Evolutionary conservation across 768 basidiomycete genomes (phyloP).

Genomic region (Wakefieldia striispora): DNA sequence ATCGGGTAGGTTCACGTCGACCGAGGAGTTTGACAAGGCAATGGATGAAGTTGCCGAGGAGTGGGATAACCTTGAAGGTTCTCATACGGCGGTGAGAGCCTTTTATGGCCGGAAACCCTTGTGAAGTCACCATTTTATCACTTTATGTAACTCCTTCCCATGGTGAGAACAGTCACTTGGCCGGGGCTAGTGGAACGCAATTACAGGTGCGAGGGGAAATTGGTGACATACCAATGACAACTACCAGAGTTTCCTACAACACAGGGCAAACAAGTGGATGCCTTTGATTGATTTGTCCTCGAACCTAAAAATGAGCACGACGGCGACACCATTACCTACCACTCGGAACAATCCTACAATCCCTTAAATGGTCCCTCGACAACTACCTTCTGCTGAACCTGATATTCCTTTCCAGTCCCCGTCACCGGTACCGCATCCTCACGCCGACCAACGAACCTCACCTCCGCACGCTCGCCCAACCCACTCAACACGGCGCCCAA

Average conservation of each 20-base stretch:
- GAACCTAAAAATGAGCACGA: too few species aligned
- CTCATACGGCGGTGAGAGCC: constrained; percentile 2
- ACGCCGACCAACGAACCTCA: constrained; percentile 64
- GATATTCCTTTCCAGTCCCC: constrained; percentile 70
- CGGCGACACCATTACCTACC: background rate
- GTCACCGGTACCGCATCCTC: constrained; percentile 77
- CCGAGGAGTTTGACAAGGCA: constrained; percentile 19
- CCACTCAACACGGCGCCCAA: constrained; percentile 49
- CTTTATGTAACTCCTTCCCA: too few species aligned
- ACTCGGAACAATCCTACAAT: constrained; percentile 22
- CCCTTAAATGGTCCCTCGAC: constrained; percentile 57
- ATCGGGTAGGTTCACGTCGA: constrained; percentile 12
- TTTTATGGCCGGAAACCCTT: constrained; percentile 17
- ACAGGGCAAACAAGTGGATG: too few species aligned
- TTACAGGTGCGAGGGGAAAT: too few species aligned
- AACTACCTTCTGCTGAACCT: constrained; percentile 59
- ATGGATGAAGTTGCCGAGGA: constrained; percentile 21
- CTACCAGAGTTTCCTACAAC: too few species aligned
- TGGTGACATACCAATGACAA: too few species aligned
- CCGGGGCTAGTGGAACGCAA: too few species aligned
- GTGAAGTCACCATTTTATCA: background rate
- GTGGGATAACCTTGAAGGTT: constrained; percentile 24
- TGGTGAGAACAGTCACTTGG: too few species aligned
- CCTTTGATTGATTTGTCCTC: too few species aligned
- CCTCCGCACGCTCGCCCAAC: constrained; percentile 30